Percentiles rank a stretch among this genome's conserved stretches.
These are phyloP conservation scores for Prunus fruticosa DNA, from an alignment of 306 rosid genomes.

Conservation along the genomic window DNA sequence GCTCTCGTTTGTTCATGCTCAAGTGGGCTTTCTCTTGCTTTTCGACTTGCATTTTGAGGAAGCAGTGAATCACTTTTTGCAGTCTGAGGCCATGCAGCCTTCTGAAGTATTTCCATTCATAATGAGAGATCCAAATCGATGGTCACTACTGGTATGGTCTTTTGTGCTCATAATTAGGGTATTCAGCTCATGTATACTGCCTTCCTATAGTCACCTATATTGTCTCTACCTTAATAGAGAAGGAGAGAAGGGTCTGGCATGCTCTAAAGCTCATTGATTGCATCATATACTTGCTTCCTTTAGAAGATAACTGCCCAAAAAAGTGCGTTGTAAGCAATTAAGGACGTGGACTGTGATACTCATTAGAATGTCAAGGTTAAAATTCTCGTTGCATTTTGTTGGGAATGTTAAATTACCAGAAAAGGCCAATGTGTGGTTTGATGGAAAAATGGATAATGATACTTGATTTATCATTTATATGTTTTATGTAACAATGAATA, in stretches of 20 bases:
- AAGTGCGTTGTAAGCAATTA: neutral
- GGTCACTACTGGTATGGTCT: conserved; percentile 85
- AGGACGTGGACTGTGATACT: neutral
- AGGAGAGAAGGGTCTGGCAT: neutral
- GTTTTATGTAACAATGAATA: neutral
- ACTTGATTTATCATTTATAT: neutral
- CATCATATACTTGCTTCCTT: neutral
- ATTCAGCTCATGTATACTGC: conserved; percentile 8
- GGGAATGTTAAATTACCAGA: neutral
- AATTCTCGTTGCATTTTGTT: neutral
- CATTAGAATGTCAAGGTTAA: neutral
- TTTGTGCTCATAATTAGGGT: conserved; percentile 18
- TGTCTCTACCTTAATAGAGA: neutral
- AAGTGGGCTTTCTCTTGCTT: conserved; percentile 94
- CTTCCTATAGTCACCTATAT: neutral
- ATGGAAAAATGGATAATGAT: neutral
- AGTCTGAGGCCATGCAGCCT: conserved; percentile 88
- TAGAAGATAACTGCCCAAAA: neutral
- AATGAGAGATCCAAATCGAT: conserved; percentile 95
- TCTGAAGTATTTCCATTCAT: conserved; percentile 95
- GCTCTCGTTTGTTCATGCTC: conserved; percentile 95
- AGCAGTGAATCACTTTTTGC: conserved; percentile 93
- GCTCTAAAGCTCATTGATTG: neutral
- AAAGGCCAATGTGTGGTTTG: neutral
- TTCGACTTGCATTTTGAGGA: conserved; percentile 94